Evolutionary conservation across 371 early-diverging fungal genomes (phyloP), one percentile per base, ranked within the genome.

Genomic region (Massospora cicadina): DNA sequence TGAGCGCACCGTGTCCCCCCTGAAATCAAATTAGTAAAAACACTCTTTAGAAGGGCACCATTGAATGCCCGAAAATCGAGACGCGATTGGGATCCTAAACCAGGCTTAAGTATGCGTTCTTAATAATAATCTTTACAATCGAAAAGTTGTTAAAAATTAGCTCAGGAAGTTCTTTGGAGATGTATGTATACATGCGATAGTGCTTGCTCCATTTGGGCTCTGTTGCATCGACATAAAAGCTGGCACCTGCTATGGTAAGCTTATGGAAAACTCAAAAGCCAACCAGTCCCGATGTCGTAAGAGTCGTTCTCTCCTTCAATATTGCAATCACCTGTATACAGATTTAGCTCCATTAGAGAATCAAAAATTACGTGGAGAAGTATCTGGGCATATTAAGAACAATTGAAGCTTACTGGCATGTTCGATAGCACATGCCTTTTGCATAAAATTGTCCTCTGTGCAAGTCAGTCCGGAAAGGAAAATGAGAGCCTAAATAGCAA

Each of bases 1-100:
- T 75, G 26, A 91, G 77, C 12, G 91, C 91, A 65, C 91, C 91
- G 75, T 91, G 91, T 53, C 91, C 91, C 56, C 91, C 91, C 79
- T 77, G 63, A n/a, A 1, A 43, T n/a, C n/a, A 5, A 62, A 62
- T 33, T 43, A 62, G 30, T 30, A 60, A 24, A 3, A 64, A 55
- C 54, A 55, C 23, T 2, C 54, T 5, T 33, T 3, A 54, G 23
- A 25, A 53, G 29, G 21, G 60, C 71, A 77, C 74, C 86, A 89
- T 86, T 0, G 83, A 82, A 71, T 89, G 90, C 2, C 91, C 90
- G 73, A 84, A 79, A 7, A 90, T 73, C 5, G 83, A 80, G 2
- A 82, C 71, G 63, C 81, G 80, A 2, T 69, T 58, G 23, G 66
- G 63, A 71, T 78, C 79, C 62, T 62, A 62, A 62, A 2, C n/a